Conservation (phyloP, 2,329 filamentous ascomycete species). For the Beauveria rudraprayagi region DNA sequence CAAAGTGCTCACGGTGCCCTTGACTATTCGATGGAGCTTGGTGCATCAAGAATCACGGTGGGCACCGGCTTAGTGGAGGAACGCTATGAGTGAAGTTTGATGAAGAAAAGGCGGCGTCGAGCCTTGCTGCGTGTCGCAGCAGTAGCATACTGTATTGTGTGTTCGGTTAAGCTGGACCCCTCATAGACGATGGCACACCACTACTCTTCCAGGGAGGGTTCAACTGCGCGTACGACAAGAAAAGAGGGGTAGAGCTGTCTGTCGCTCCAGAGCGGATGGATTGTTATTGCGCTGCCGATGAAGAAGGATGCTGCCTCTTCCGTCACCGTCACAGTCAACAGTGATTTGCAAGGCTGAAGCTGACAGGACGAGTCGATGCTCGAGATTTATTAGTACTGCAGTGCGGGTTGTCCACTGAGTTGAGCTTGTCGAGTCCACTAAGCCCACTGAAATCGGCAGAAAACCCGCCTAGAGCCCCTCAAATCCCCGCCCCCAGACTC, state of each 20-base stretch:
- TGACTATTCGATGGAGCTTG: background rate
- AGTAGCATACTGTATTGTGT: background rate
- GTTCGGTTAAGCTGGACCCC: background rate
- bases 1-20: background rate
- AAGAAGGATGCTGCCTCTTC: background rate
- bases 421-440: background rate
- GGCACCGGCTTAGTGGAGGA: background rate
- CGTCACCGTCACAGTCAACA: background rate
- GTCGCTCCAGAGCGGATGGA: background rate
- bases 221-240: background rate
- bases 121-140: background rate
- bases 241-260: background rate
- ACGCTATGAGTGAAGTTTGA: background rate
- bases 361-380: background rate
- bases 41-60: background rate
- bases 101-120: background rate
- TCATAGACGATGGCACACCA: constrained; percentile 2
- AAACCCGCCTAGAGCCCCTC: background rate
- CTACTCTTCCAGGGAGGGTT: background rate
- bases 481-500: constrained; percentile 2
- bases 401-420: background rate
- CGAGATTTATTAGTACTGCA: background rate
- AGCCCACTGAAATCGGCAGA: background rate
- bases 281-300: background rate
- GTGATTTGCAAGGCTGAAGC: constrained; percentile 8